phyloP scores from a whole-genome alignment of 441 rosid genomes.

The Gossypium schwendimanii region DNA sequence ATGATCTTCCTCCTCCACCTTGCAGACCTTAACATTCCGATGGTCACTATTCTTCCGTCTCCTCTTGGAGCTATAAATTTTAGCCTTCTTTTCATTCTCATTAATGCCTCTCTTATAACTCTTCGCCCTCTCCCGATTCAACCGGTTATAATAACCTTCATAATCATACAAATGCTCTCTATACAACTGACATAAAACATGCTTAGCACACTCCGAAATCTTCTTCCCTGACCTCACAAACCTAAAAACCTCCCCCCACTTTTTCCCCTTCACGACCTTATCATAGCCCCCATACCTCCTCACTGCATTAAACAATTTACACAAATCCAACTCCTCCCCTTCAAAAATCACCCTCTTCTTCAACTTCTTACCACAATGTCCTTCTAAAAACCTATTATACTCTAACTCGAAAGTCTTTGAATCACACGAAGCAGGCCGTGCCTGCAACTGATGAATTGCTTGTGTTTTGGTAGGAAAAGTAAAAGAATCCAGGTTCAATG shows the following conservation, averaged over 20 bases:
- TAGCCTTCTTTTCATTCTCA: conserved; percentile 27
- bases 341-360: conserved; percentile 74
- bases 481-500: conserved; percentile 56
- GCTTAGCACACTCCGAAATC: conserved; percentile 81
- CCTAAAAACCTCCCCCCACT: conserved; percentile 82
- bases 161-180: conserved; percentile 76
- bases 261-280: conserved; percentile 65
- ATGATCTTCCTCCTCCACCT: conserved; percentile 37
- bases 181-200: conserved; percentile 76
- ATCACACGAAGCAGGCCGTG: conserved; percentile 78
- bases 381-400: conserved; percentile 70
- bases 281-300: conserved; percentile 87
- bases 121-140: conserved; percentile 39
- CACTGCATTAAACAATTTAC: conserved; percentile 80
- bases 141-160: conserved; percentile 50
- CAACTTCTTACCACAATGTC: conserved; percentile 62
- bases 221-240: conserved; percentile 58
- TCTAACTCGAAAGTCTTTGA: conserved; percentile 83
- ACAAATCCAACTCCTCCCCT: conserved; percentile 81
- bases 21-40: conserved; percentile 32
- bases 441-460: conserved; percentile 94
- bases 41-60: conserved; percentile 40
- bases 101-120: conserved; percentile 44
- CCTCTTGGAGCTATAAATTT: conserved; percentile 43
- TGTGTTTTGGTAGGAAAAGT: conserved; percentile 85